phyloP scores from a whole-genome alignment of 129 eudicot species.

The Pulicaria dysenterica region DNA sequence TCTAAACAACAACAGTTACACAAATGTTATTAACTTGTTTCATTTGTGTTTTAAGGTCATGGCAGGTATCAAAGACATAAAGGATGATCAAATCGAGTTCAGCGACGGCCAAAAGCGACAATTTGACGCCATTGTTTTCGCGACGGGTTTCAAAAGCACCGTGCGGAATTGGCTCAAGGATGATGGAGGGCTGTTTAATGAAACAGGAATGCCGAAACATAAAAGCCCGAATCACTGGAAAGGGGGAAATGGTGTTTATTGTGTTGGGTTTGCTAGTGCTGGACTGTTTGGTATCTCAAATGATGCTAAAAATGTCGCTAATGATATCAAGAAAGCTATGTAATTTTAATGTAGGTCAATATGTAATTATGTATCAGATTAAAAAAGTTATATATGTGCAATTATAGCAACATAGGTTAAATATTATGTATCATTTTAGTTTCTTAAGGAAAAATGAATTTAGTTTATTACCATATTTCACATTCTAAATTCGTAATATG shows the following conservation, averaged over 20 bases:
- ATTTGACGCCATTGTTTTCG: conserved; percentile 60
- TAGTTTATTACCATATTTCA: too few relatives aligned
- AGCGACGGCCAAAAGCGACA: conserved; percentile 26
- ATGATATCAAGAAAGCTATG: conserved; percentile 29
- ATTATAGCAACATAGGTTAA: too few relatives aligned
- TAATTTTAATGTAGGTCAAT: too few relatives aligned
- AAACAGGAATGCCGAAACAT: conserved; percentile 49
- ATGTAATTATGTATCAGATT: too few relatives aligned
- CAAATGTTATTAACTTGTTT: neutral
- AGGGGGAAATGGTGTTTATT: conserved; percentile 56
- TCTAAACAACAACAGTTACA: neutral
- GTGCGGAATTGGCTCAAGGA: conserved; percentile 60
- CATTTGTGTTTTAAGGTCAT: conserved; percentile 41
- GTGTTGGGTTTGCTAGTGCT: conserved; percentile 56
- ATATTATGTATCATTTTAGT: too few relatives aligned
- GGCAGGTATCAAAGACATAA: conserved; percentile 29
- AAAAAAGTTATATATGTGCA: too few relatives aligned
- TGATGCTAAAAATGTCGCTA: conserved; percentile 52
- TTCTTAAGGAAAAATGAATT: too few relatives aligned
- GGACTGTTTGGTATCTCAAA: conserved; percentile 54
- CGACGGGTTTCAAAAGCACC: conserved; percentile 54
- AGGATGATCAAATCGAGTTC: conserved; percentile 37
- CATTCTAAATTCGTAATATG: too few relatives aligned
- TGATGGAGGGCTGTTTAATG: conserved; percentile 41
- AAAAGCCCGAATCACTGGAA: conserved; percentile 52